Evolutionary conservation across 2,329 filamentous ascomycete species (phyloP).

Genomic region (Beauveria australis): DNA sequence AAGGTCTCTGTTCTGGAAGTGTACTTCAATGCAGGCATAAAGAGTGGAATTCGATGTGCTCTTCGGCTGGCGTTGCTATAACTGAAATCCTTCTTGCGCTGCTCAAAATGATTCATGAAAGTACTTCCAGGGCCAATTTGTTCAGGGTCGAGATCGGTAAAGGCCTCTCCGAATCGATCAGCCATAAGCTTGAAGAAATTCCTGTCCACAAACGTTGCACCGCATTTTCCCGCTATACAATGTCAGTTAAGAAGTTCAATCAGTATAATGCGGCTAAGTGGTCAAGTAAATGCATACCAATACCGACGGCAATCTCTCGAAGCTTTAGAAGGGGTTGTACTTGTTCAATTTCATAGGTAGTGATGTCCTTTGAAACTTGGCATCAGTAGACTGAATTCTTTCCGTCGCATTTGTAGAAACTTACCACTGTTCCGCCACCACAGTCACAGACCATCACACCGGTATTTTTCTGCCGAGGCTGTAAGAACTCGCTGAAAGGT

Average conservation of each 20-base stretch:
- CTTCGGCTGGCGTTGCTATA: background rate
- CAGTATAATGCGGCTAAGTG: too few species aligned
- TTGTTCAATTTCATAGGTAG: background rate
- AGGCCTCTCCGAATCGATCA: slow-evolving; percentile 12
- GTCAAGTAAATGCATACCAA: background rate
- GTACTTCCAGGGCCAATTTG: slow-evolving; percentile 13
- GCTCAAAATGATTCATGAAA: slow-evolving; percentile 15
- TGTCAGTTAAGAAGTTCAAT: too few species aligned
- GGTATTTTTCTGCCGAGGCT: background rate
- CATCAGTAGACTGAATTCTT: background rate
- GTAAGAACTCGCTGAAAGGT: too few species aligned
- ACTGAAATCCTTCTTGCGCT: slow-evolving; percentile 15
- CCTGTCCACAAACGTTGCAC: slow-evolving; percentile 12
- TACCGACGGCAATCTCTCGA: background rate
- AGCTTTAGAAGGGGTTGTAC: background rate
- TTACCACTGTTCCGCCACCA: slow-evolving; percentile 4
- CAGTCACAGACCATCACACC: slow-evolving; percentile 3
- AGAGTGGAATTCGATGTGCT: background rate
- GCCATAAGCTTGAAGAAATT: slow-evolving; percentile 11
- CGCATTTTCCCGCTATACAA: slow-evolving; percentile 10
- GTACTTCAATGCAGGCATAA: background rate
- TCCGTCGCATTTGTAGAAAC: background rate
- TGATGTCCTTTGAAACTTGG: background rate
- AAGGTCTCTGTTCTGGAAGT: background rate
- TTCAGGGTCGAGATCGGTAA: background rate